These are phyloP conservation scores for Trapa incisa DNA, from an alignment of 345 rosid species.

Conservation along the genomic window DNA sequence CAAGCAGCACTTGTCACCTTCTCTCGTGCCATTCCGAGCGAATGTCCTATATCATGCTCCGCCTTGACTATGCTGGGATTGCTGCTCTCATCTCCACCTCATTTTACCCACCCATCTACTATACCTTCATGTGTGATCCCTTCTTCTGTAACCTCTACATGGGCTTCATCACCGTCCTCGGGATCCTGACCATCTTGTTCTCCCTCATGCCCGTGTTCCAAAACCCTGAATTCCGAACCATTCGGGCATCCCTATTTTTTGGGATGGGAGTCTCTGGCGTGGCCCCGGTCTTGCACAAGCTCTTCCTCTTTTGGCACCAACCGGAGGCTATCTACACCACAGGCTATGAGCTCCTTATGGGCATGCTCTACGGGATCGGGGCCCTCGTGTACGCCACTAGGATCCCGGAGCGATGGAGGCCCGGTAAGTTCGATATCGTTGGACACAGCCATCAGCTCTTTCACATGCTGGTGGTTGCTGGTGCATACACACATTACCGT, in stretches of 20 bases:
- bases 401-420: constrained; percentile 90
- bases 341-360: constrained; percentile 79
- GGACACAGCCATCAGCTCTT: constrained; percentile 95
- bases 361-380: constrained; percentile 53
- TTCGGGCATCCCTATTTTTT: constrained; percentile 64
- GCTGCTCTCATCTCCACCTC: constrained; percentile 83
- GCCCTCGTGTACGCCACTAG: constrained; percentile 73
- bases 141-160: constrained; percentile 81
- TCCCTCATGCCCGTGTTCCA: constrained; percentile 81
- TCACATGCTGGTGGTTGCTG: constrained; percentile 73
- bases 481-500: constrained; percentile 72
- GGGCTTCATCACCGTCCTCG: constrained; percentile 73
- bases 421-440: constrained; percentile 86
- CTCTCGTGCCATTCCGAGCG: constrained; percentile 81
- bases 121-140: constrained; percentile 88
- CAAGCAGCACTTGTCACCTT: constrained; percentile 84
- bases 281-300: constrained; percentile 72
- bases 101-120: constrained; percentile 78
- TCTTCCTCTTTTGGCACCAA: constrained; percentile 60
- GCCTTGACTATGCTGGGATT: constrained; percentile 84
- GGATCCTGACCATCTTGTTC: constrained; percentile 45
- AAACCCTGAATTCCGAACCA: constrained; percentile 51
- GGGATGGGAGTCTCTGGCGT: constrained; percentile 79
- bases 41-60: constrained; percentile 72
- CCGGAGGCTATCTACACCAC: constrained; percentile 92